Base-by-base conservation (phyloP, 1,284 basidiomycete species). In the Trichosporon sp. region DNA sequence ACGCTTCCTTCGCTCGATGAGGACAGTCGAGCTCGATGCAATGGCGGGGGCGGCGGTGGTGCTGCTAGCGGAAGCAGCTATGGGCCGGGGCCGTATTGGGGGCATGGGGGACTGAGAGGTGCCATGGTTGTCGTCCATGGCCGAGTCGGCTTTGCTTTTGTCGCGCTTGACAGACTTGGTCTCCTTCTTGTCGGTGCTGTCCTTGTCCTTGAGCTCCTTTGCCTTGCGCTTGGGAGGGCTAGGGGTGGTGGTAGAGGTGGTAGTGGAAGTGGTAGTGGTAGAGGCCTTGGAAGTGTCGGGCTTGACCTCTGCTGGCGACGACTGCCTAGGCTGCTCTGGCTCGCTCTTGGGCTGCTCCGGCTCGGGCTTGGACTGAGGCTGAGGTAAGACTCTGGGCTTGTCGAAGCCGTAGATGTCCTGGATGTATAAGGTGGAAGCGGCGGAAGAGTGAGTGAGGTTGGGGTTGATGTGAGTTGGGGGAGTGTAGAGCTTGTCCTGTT, bases 1-100 rank as follows among this genome's bases (percentile, higher is more conserved):
- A 10, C 63, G 59, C 33, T 64, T 64, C 29, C 56, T 21, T 13
- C 62, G 49, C 34, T 63, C 62, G 23, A 59, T 54, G 36, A 63
- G 56, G 19, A 62, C 61, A 10, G 49, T 54, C 19, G 49, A 54
- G 49, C 19, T 23, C 16, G 49, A 54, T 10, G 49, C 49, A 27
- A 54, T 29, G 7, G 49, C 49, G 29, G 49, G 40, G 16, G 40
- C 49, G 25, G 49, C 49, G 25, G 49, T 29, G 25, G 25, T 54
- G 49, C 49, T 54, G 49, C 31, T 54, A 9, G 25, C 49, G 10
- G 49, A 25, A 4, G 49, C 49, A 16, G 49, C 49, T 1, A 54
- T 54, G 49, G 49, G 49, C 19, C 49, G 49, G 16, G 49, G 49
- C 27, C 27, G 25, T 54, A 54, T 54, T 27, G 49, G 49, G 16